Conservation (phyloP, 768 basidiomycete genomes). For the Auriscalpium orientale region DNA sequence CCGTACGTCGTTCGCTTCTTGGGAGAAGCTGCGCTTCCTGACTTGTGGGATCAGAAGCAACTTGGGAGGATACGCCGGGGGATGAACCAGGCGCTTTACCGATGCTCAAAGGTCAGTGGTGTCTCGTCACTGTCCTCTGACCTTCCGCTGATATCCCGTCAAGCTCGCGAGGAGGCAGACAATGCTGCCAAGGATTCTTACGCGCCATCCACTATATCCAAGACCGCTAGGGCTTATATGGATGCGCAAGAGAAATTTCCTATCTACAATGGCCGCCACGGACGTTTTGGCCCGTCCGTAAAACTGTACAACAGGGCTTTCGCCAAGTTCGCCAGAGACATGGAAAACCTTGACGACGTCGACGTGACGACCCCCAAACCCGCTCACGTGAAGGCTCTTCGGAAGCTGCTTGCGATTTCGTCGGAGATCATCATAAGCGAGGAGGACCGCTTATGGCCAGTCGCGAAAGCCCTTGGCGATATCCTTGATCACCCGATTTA, state of each 20-base stretch:
- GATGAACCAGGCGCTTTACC: not conserved
- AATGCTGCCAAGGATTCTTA: not conserved
- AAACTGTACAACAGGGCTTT: not conserved
- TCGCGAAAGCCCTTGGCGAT: not conserved
- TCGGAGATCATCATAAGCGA: not conserved
- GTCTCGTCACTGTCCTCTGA: not conserved
- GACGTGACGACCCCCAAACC: not conserved
- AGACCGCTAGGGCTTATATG: not conserved
- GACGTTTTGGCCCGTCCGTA: not conserved
- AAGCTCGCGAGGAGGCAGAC: not conserved
- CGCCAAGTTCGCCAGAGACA: not conserved
- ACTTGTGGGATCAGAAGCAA: too few relatives aligned
- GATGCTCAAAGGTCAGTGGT: not conserved
- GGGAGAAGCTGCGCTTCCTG: too few relatives aligned
- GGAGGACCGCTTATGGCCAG: not conserved
- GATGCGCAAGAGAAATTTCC: not conserved
- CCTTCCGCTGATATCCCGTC: not conserved
- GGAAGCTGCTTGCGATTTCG: not conserved
- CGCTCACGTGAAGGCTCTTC: not conserved
- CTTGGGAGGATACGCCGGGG: not conserved
- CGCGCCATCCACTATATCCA: not conserved
- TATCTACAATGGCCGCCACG: not conserved
- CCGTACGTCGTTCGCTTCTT: too few relatives aligned
- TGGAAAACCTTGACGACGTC: not conserved
- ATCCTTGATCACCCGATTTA: not conserved